These are phyloP conservation scores for Tricholoma matsutake DNA, from an alignment of 768 basidiomycete genomes.

Conservation along the genomic window DNA sequence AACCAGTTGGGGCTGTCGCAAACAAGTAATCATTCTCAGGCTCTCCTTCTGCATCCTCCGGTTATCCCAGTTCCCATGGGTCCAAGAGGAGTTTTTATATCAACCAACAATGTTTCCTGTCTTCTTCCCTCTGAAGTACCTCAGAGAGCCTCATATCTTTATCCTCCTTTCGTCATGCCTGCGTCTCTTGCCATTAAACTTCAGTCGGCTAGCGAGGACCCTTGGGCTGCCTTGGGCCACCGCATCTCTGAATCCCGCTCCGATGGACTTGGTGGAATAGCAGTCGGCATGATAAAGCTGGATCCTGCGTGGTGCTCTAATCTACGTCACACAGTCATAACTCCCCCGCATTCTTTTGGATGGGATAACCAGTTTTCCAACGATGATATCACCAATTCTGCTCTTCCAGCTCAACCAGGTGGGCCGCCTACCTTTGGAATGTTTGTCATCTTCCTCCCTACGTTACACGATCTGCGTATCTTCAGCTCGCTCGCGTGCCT, in stretches of 20 bases:
- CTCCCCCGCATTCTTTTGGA: constrained; percentile 1
- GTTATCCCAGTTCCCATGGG: constrained; percentile 37
- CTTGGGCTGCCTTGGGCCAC: constrained; percentile 27
- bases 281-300: constrained; percentile 16
- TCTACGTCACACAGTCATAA: constrained; percentile 5
- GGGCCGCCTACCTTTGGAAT: constrained; percentile 11
- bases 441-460: constrained; percentile 35
- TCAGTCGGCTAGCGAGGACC: constrained; percentile 21
- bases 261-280: constrained; percentile 37
- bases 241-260: constrained; percentile 22
- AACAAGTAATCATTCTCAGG: constrained; percentile 29
- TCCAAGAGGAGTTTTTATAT: constrained; percentile 31
- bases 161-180: constrained; percentile 61
- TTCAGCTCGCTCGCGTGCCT: constrained; percentile 35
- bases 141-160: constrained; percentile 45
- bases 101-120: constrained; percentile 26
- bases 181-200: constrained; percentile 21
- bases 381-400: neutral
- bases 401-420: neutral
- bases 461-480: constrained; percentile 27
- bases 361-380: constrained; percentile 3
- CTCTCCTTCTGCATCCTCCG: constrained; percentile 42
- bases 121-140: constrained; percentile 27
- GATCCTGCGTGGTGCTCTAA: constrained; percentile 4
- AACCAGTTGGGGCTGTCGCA: constrained; percentile 42